Evolutionary conservation across 2,329 filamentous ascomycete species (phyloP), one percentile per base, ranked within the genome.

Genomic region (Scorias spongiosa): DNA sequence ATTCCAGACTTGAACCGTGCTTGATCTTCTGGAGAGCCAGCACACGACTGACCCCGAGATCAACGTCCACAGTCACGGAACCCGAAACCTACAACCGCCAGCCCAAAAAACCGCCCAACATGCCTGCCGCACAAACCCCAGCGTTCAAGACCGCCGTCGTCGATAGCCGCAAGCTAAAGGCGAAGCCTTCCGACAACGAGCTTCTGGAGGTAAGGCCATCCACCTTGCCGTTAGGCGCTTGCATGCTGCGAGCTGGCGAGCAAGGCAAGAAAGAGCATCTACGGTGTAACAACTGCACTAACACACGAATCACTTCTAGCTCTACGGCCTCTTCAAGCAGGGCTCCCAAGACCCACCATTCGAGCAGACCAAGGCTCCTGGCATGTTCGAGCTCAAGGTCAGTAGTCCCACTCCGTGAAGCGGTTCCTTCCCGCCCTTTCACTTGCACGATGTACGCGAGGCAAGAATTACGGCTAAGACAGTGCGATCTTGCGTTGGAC

Each of bases 141-240:
- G 84, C 93, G 65, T 93, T 93, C 73, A 87, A 84, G 70, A 85
- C 91, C 67, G 78, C 78, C 49, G 68, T 72, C 54, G 60, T 58
- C 51, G 78, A 83, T 65, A 77, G 74, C 65, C 76, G 76, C 66
- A 80, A 81, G 72, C 71, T 84, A 51, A 75, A 74, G 53, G 62
- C 67, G 51, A 80, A 80, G 72, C 80, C 80, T 43, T 60, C 52
- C 58, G 74, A 76, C 65, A 70, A 76, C 15, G 75, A 84, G 51
- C 69, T 83, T 40, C 75, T 86, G 54, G 65, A 77, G 57, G 71
- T 66, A 58, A 30, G 55, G 44, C 29, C 44, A 29, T 10, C 26
- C 26, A 26, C 26, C 41, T 17, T 7, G 80, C 64, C 71, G 80
- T 79, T 3, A 26, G 20, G 20, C 20, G 7, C 20, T 26, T 26